Conservation (phyloP, 495 filamentous ascomycete species). For the Penicillium roqueforti region DNA sequence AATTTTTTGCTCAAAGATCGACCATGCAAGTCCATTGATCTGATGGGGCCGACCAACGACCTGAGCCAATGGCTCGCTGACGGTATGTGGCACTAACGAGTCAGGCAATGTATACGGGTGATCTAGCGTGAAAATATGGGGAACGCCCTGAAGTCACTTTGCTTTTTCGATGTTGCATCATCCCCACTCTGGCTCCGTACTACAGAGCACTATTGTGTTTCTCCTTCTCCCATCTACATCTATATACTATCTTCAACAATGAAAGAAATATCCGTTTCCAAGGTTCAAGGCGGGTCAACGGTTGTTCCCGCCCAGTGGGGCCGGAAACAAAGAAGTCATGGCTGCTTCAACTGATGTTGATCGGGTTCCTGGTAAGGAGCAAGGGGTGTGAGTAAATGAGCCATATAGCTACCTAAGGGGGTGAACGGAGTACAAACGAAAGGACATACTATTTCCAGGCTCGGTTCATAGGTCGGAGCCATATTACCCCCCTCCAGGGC, state of each 20-base stretch:
- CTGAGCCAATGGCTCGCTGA: slow-evolving; percentile 1
- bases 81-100: not conserved
- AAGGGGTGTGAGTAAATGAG: not conserved
- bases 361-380: not conserved
- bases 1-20: not conserved
- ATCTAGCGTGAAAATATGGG: slow-evolving; percentile 2
- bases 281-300: slow-evolving; percentile 4
- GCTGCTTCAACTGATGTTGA: not conserved
- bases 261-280: not conserved
- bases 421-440: not conserved
- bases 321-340: slow-evolving; percentile 1
- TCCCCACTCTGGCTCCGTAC: not conserved
- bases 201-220: too few relatives aligned
- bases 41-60: not conserved
- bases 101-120: slow-evolving; percentile 2
- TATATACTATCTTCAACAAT: not conserved
- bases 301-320: slow-evolving; percentile 7
- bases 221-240: not conserved
- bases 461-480: not conserved
- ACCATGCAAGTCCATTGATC: slow-evolving; percentile 6
- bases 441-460: not conserved
- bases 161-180: not conserved
- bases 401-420: not conserved
- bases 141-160: not conserved
- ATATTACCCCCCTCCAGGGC: not conserved